These are phyloP conservation scores for Nidula microcarpa DNA, from an alignment of 768 basidiomycete species.

Conservation along the genomic window DNA sequence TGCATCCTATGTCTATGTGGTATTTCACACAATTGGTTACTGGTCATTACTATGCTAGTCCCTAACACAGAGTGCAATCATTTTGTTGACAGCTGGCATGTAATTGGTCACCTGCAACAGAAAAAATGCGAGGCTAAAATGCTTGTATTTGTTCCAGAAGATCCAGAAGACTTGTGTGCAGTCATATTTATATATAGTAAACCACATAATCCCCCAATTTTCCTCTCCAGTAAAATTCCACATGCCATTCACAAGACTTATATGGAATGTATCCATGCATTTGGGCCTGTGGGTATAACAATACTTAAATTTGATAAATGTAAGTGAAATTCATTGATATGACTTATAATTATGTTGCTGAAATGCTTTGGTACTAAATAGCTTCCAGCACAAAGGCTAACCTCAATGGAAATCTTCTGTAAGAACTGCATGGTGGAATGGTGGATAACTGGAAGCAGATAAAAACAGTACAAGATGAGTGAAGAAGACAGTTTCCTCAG, in stretches of 20 bases:
- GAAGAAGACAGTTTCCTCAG: background rate
- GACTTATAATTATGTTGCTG: background rate
- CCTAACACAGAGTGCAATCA: too few species aligned
- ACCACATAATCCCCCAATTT: background rate
- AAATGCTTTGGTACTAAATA: background rate
- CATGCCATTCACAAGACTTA: background rate
- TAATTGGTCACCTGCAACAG: too few species aligned
- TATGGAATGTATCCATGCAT: background rate
- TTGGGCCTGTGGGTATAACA: background rate
- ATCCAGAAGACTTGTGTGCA: background rate
- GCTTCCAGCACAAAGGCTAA: background rate
- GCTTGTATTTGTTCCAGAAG: background rate
- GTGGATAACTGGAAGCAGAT: background rate
- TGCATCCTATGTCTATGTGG: too few species aligned
- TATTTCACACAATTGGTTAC: too few species aligned
- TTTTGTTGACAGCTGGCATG: too few species aligned
- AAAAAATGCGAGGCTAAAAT: too few species aligned
- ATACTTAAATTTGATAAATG: background rate
- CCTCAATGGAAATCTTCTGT: background rate
- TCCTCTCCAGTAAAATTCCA: background rate
- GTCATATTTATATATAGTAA: background rate
- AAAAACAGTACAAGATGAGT: background rate
- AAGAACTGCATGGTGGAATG: background rate
- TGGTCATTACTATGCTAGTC: too few species aligned
- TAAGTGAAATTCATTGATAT: background rate